Evolutionary conservation across 116 monocot species (phyloP), one percentile per base, ranked within the genome.

Genomic region (Zostera marina): DNA sequence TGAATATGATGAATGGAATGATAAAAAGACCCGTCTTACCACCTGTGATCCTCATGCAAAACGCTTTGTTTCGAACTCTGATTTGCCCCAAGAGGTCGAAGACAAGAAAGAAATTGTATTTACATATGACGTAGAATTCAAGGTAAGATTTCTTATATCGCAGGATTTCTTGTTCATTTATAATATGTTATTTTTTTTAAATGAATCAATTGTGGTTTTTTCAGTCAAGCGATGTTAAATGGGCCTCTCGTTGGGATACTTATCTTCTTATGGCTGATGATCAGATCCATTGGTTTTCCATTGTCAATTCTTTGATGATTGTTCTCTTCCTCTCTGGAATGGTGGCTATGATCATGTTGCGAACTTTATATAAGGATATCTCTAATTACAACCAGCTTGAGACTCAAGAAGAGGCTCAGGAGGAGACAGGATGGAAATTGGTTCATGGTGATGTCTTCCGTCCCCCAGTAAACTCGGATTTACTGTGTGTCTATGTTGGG

Each of bases 271-370:
- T 91, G 91, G 72, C 77, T 17, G 99, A 99, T 53, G 99, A 91
- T 38, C 99, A 99, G 64, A 99, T 99, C 22, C 99, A 99, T 74
- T 99, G 98, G 98, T 99, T 92, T 56, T 92, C 92, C 13, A 87
- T 92, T 46, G 79, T 92, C 47, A 92, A 92, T 74, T 92, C 92
- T 25, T 42, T 92, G 42, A 84, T 92, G 92, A 92, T 92, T 62
- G 84, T 92, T 20, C 81, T 92, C 49, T 99, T 99, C 73, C 87
- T 99, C 9, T 99, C 98, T 1, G 87, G 91, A 24, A 99, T 99
- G 99, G 87, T 99, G 12, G 99, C 99, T 22, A 99, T 99, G 99
- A 99, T 99, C 69, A 99, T 99, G 98, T 72, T 99, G 41, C 80
- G 98, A 8, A 99, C 98, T 11, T 67, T 99, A 9, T 99, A 87